Evolutionary conservation across 2,329 filamentous ascomycete species (phyloP), one percentile per base, ranked within the genome.

Genomic region (Drechslerella stenobrocha): DNA sequence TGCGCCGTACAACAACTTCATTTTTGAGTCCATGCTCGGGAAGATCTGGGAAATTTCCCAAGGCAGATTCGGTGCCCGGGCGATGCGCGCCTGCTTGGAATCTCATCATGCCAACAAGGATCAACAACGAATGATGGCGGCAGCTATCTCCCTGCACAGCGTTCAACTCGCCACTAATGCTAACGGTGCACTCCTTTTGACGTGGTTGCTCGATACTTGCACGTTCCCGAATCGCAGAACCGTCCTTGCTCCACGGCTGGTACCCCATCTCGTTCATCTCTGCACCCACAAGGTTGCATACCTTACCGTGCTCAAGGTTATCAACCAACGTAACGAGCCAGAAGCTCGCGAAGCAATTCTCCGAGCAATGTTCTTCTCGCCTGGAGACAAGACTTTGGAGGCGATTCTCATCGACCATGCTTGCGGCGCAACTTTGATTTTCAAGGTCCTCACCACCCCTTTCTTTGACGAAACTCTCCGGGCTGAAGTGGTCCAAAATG

Each of bases 281-380:
- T 97, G 93, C 81, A 97, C 93, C 0, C 93, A 98, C 81, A 97
- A 97, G 81, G 92, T 98, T 58, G 93, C 93, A 0, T 97, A 97
- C 75, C 81, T 97, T 69, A 98, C 93, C 0, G 92, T 98, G 0
- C 81, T 98, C 61, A 98, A 98, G 80, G 90, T 97, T 51, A 95
- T 98, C 77, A 98, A 98, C 76, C 93, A 98, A 77, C 90, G 95
- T 75, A 89, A 91, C 30, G 93, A 98, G 78, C 82, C 89, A 0
- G 92, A 97, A 69, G 93, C 93, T 2, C 85, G 93, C 9, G 92
- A 98, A 74, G 88, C 84, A 47, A 89, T 98, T 35, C 81, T 97
- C 37, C 87, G 90, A 75, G 91, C 92, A 1, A 80, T 98, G 30
- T 97, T 98, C 82, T 95, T 96, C 77, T 90, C 89, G 6, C 83